Base-by-base conservation (phyloP, 1,139 yeast genomes). In the Magnusiomyces suaveolens region DNA sequence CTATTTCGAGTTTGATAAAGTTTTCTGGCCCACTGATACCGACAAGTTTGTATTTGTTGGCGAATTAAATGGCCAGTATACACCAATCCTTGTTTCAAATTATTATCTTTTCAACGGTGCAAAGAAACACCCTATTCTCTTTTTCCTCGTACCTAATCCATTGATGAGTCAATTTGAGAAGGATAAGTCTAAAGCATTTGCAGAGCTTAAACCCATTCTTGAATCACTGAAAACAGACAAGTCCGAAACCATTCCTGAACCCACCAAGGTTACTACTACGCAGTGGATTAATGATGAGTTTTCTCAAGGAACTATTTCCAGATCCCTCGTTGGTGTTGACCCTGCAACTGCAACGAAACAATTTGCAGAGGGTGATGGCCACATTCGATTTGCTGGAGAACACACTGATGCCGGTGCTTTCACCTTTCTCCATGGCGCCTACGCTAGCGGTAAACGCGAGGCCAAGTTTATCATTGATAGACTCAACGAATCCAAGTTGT, bases 341-440 rank as follows among this genome's bases (percentile, higher is more conserved):
- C 87, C 94, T 0, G 72, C 78, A 20, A 83, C 79, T 52, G 64
- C 79, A 14, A 75, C 81, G 2, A 68, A 82, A 6, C 79, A 81
- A 2, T 72, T 87, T 54, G 75, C 77, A 39, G 76, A 78, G 33
- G 87, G 86, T 0, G 74, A 73, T 47, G 85, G 82, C 41, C 51
- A 62, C 10, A 73, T 87, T 3, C 72, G 92, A 52, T 87, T 87
- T 72, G 95, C 95, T 0, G 96, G 96, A 3, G 96, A 87, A 67
- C 95, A 87, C 64, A 80, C 95, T 0, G 76, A 79, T 26, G 69
- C 77, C 60, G 85, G 83, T 56, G 95, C 94, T 10, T 84, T 86
- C 23, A 95, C 95, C 0, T 85, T 92, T 69, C 89, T 83, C 2
- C 92, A 87, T 68, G 96, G 95, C 18, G 96, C 96, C 0, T 87